Base-by-base conservation (phyloP, 1,139 yeast genomes). In the Diutina neorugosa region DNA sequence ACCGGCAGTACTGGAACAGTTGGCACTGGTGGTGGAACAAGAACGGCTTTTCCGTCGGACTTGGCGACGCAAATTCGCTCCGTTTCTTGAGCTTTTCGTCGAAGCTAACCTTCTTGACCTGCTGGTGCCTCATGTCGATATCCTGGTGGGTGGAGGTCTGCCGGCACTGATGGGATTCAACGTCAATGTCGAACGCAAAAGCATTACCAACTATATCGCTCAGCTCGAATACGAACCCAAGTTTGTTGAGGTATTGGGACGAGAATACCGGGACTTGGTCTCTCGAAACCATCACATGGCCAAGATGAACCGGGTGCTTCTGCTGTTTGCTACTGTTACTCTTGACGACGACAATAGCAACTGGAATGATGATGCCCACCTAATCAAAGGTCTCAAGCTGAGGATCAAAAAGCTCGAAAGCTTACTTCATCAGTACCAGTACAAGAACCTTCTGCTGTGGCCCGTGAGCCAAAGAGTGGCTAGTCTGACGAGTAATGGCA, bases 351-450 rank as follows among this genome's bases (percentile, higher is more conserved):
- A 46, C 7, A 4, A 2, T 23, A 19, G n/a, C n/a, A 18, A 46
- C n/a, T 44, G 48, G 48, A 27, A 18, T 23, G 40, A 66, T 42
- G 75, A 73, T 56, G 62, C 69, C 47, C 69, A 72, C 48, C 58
- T 78, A 12, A 68, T 82, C 3, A 74, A 73, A 57, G 86, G 86
- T 0, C 78, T 84, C 56, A 79, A 81, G 60, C 65, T 72, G 19
- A 66, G 90, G 54, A 82, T 85, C 23, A 77, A 73, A 58, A 84
- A 82, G 59, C 69, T 85, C 52, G 94, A 86, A 60, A 80, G 77
- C 55, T 65, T 84, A 37, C 65, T 86, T 14, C 90, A 84, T 62
- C 88, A 84, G 59, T 82, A 79, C 51, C 85, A 78, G 57, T 81
- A 77, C 61, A 76, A 77, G 52, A 78, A 80, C 55, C 69, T 81